Evolutionary conservation across 352 stramenopile genomes (phyloP), one percentile per base, ranked within the genome.

Genomic region (Pythium guiyangense): DNA sequence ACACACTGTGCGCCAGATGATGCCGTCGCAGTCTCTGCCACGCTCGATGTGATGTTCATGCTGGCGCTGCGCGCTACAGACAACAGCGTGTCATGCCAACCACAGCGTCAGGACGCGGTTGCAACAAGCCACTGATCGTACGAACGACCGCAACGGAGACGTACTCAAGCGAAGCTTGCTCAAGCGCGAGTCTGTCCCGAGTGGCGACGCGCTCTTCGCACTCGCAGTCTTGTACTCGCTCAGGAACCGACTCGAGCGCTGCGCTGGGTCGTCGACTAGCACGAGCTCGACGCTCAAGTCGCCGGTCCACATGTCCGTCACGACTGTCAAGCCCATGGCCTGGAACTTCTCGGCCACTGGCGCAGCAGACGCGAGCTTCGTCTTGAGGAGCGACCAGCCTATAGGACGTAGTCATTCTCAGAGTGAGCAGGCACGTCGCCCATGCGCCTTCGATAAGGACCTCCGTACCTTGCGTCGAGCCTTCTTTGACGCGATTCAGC

Each of bases 371-470:
- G 83, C 78, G 40, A 92, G 45, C 52, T 85, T 90, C 18, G 71
- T 90, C 70, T 90, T 90, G 37, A 92, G 48, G 43, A 90, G 86
- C 29, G 78, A 90, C 79, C 80, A 92, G 4, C 83, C 69, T 71
- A 39, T 14, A 4, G 17, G 11, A 44, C 14, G 5, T 15, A 44
- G 2, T 44, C 17, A 34, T 20, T 31, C 18, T 15, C 39, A 34
- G 27, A 25, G 46, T 27, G 25, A 37, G 31, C 15, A 25, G 34
- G 12, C 4, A 31, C 25, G 14, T 35, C 14, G 14, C 18, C 18
- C 8, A 1, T 10, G 17, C 18, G 18, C 18, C 14, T 20, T 20
- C 18, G 39, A 45, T 14, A 20, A 20, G 1, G 18, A 45, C n/a
- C n/a, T 10, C 18, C 39, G 26, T 22, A 72, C 59, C 78, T 52